Percentiles rank a stretch among this genome's conserved stretches.
Evolutionary conservation across 352 stramenopile genomes (phyloP).

Genomic region (Pythium phragmiticola): DNA sequence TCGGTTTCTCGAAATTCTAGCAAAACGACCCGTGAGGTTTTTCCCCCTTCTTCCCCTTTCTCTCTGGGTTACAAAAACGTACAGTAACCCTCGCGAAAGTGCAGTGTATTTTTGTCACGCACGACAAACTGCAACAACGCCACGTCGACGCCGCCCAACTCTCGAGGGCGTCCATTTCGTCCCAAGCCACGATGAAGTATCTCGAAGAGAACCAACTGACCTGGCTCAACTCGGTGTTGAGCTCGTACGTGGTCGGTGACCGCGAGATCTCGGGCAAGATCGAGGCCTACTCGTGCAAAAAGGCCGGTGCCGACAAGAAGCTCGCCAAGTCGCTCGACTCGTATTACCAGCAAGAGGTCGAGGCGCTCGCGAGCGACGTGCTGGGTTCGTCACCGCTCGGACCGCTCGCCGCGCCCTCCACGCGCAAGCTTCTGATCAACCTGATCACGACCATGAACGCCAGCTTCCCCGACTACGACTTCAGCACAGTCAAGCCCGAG

Average conservation of each 20-base stretch:
- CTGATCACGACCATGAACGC: slow-evolving; percentile 95
- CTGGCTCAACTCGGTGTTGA: slow-evolving; percentile 89
- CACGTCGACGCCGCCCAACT: neutral
- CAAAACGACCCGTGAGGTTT: slow-evolving; percentile 4
- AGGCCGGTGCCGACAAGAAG: slow-evolving; percentile 90
- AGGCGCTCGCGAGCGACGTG: slow-evolving; percentile 49
- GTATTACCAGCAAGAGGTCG: slow-evolving; percentile 83
- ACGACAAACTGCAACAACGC: slow-evolving; percentile 23
- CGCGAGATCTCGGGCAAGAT: slow-evolving; percentile 85
- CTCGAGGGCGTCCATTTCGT: neutral
- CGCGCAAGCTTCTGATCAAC: slow-evolving; percentile 90
- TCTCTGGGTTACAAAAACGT: slow-evolving; percentile 1
- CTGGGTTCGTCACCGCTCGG: slow-evolving; percentile 78
- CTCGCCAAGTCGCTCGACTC: slow-evolving; percentile 88
- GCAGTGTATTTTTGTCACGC: slow-evolving; percentile 6
- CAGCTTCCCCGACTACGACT: slow-evolving; percentile 93
- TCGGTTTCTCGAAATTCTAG: neutral
- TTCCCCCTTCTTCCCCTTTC: slow-evolving; percentile 8
- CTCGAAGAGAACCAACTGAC: slow-evolving; percentile 89
- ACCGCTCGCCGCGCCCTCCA: slow-evolving; percentile 67
- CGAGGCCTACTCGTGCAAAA: slow-evolving; percentile 93
- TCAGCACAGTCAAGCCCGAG: slow-evolving; percentile 84
- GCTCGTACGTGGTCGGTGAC: slow-evolving; percentile 84
- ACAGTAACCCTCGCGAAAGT: neutral
- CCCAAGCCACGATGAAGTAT: slow-evolving; percentile 86